Base-by-base conservation (phyloP, 257 asterid species). In the Gentiana macrophylla region DNA sequence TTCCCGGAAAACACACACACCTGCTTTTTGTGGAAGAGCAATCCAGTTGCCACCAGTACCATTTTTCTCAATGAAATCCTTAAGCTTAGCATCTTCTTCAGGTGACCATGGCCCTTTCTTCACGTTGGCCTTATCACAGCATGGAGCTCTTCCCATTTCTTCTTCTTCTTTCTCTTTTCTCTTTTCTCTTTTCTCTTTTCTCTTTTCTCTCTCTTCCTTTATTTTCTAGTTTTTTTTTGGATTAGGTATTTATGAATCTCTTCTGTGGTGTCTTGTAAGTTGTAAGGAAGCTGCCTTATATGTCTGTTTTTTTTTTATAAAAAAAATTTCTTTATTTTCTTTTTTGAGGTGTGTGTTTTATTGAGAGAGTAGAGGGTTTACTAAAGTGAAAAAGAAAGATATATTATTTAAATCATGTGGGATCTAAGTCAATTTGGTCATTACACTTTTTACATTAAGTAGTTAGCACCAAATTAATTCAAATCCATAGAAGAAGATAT, bases 81-180 rank as follows among this genome's bases (percentile, higher is more conserved):
- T 89, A 4, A 89, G 94, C 53, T 85, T 89, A 0, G 85, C 86
- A 74, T 89, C 97, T 80, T 89, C 97, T 64, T 85, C 97, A 50
- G 97, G 97, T 2, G 97, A 83, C 97, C 97, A 89, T 59, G 97
- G 95, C 52, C 97, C 97, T 61, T 72, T 88, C 83, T 88, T 88
- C 66, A 88, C 97, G 69, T 77, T 88, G 4, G 94, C 86, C 73
- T 89, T 89, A 37, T 89, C 97, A 74, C 97, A 89, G 61, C 97
- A 89, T 15, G 97, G 97, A 62, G 97, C 95, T 72, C 97, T 89
- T 13, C 97, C 97, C 97, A 85, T 85, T 32, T 49, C 49, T 11
- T 53, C 3, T 32, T 51, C 63, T 59, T 65, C 47, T 70, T 56
- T 70, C 49, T 60, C 50, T 60, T 13, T 59, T 46, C 65, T 56